Evolutionary conservation across 345 rosid species (phyloP).

Genomic region (Lepidium sativum): DNA sequence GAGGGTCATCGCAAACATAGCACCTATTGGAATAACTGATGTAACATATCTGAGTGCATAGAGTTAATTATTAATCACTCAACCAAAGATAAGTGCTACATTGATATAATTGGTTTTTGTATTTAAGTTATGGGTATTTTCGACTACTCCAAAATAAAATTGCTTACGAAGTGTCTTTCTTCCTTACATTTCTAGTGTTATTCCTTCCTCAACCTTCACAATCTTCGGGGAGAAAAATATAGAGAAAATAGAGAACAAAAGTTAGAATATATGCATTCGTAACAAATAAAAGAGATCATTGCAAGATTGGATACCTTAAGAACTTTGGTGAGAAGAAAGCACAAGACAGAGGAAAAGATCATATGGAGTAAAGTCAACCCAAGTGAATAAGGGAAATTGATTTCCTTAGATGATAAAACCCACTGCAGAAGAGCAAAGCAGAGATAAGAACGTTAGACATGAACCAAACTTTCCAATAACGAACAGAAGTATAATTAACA

Average conservation of each 20-base stretch:
- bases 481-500: not conserved
- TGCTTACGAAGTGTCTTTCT: conserved; percentile 16
- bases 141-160: conserved; percentile 15
- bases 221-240: conserved; percentile 34
- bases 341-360: conserved; percentile 80
- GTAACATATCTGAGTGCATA: conserved; percentile 53
- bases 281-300: not conserved
- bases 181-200: conserved; percentile 89
- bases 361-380: conserved; percentile 95
- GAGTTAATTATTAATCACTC: conserved; percentile 14
- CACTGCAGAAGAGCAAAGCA: conserved; percentile 48
- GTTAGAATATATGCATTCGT: not conserved
- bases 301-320: conserved; percentile 52
- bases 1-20: conserved; percentile 96
- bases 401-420: conserved; percentile 96
- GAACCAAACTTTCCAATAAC: not conserved
- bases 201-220: conserved; percentile 87
- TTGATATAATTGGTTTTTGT: not conserved
- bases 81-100: not conserved
- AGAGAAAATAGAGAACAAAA: not conserved
- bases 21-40: conserved; percentile 92
- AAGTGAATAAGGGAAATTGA: conserved; percentile 93
- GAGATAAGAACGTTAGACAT: not conserved
- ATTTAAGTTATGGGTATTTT: conserved; percentile 2
- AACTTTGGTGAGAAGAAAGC: conserved; percentile 73